Conservation (phyloP, 2,329 filamentous ascomycete species). For the Sclerotinia trifoliorum region DNA sequence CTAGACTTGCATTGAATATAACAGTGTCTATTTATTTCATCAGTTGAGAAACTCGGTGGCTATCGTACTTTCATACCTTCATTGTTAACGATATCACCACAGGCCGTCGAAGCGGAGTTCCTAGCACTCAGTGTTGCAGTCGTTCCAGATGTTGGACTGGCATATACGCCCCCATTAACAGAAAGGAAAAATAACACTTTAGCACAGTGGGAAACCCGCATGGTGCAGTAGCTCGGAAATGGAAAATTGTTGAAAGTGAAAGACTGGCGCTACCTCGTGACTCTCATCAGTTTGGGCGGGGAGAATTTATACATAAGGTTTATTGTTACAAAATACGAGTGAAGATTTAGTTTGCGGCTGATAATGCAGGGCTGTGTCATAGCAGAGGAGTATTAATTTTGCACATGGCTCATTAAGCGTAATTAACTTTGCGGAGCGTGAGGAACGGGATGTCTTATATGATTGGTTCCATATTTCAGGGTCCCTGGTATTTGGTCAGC, state of each 20-base stretch:
- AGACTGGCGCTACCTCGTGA: background rate
- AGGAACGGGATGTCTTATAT: background rate
- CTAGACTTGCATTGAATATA: constrained; percentile 32
- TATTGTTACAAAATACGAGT: background rate
- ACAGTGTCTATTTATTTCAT: constrained; percentile 17
- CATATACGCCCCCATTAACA: background rate
- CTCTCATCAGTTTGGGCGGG: background rate
- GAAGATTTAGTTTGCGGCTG: constrained; percentile 13
- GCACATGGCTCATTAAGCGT: constrained; percentile 5
- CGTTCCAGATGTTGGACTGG: background rate
- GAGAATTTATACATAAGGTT: background rate
- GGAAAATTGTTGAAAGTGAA: background rate
- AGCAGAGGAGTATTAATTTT: background rate
- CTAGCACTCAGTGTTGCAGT: constrained; percentile 18
- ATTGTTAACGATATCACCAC: constrained; percentile 28
- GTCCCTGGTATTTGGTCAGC: constrained; percentile 1
- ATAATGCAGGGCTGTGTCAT: background rate
- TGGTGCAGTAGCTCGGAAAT: background rate
- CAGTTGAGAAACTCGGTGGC: background rate
- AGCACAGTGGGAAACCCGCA: background rate
- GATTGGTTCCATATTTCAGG: background rate
- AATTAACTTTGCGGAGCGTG: background rate
- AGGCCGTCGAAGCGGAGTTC: constrained; percentile 26
- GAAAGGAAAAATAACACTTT: background rate
- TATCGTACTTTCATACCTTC: constrained; percentile 2